These are phyloP conservation scores for Tagetes erecta DNA, from an alignment of 129 eudicot species.

Conservation along the genomic window DNA sequence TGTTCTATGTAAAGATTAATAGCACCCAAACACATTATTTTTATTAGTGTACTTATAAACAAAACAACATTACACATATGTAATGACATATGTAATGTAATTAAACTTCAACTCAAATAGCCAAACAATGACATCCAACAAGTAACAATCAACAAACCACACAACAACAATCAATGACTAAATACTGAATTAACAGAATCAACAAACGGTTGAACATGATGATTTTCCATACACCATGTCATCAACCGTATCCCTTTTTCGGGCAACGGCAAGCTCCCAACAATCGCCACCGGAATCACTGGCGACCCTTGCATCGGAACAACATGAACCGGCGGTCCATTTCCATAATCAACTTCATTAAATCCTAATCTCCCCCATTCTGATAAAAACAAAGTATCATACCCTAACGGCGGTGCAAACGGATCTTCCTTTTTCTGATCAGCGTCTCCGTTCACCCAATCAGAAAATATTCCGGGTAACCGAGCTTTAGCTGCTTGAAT, in stretches of 20 bases:
- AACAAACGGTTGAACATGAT: slow-evolving; percentile 44
- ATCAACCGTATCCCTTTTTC: slow-evolving; percentile 46
- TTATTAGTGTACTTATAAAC: not conserved
- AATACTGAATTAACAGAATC: slow-evolving; percentile 16
- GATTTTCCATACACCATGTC: slow-evolving; percentile 60
- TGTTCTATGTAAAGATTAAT: no score
- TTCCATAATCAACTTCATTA: slow-evolving; percentile 57
- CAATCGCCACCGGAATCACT: slow-evolving; percentile 51
- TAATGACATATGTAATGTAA: no score
- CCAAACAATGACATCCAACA: not conserved
- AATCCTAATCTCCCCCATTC: slow-evolving; percentile 67
- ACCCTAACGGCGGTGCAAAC: slow-evolving; percentile 56
- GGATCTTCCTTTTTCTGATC: slow-evolving; percentile 35
- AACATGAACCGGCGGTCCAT: slow-evolving; percentile 44
- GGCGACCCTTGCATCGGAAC: slow-evolving; percentile 61
- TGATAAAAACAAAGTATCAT: slow-evolving; percentile 51
- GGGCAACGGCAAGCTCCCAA: slow-evolving; percentile 40
- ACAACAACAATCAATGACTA: not conserved
- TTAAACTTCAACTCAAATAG: not conserved
- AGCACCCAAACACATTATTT: not conserved
- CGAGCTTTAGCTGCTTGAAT: slow-evolving; percentile 50
- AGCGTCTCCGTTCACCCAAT: slow-evolving; percentile 28
- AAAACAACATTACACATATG: not conserved
- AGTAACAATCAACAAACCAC: no score
- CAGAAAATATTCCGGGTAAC: slow-evolving; percentile 34